Base-by-base conservation (phyloP, 495 filamentous ascomycete genomes). In the Saxispiralis lemnorum region DNA sequence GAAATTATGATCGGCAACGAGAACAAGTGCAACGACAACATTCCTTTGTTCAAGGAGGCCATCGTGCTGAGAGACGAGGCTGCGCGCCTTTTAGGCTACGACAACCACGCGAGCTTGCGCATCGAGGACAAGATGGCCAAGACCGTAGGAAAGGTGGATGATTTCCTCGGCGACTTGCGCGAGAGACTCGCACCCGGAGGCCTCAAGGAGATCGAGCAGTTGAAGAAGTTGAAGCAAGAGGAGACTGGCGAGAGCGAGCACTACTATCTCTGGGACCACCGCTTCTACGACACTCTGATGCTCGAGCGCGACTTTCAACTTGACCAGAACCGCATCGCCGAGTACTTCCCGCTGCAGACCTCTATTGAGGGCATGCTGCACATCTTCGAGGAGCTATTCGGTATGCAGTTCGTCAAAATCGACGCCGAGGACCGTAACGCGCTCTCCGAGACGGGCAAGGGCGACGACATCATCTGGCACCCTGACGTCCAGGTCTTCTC, bases 101-200 rank as follows among this genome's bases (percentile, higher is more conserved):
- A 79, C 15, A 82, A 93, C 54, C 88, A 95, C 63, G 89, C 89
- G 24, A 74, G 83, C 16, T 87, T 93, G 68, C 70, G 73, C 28
- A 81, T 97, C 36, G 88, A 94, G 59, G 82, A 89, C 46, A 95
- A 93, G 72, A 97, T 97, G 92, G 86, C 86, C 44, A 95, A 96
- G 69, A 80, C 75, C 0, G 76, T 86, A 0, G 73, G 83, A 63
- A 84, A 79, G 0, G 92, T 97, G 0, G 66, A 86, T 53, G 72
- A 74, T 42, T 95, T 97, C 61, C 60, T 97, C 15, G 74, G 69
- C 6, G 88, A 93, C 59, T 66, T 97, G 51, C 76, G 83, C 44
- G 61, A 63, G 10, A 73, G 81, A 35, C 65, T 97, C 39, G 71
- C 76, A 1, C 70, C 79, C 13, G 88, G 86, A 18, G 89, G 88